Conservation (phyloP, 2,329 filamentous ascomycete genomes). For the Aspergillus sp. region DNA sequence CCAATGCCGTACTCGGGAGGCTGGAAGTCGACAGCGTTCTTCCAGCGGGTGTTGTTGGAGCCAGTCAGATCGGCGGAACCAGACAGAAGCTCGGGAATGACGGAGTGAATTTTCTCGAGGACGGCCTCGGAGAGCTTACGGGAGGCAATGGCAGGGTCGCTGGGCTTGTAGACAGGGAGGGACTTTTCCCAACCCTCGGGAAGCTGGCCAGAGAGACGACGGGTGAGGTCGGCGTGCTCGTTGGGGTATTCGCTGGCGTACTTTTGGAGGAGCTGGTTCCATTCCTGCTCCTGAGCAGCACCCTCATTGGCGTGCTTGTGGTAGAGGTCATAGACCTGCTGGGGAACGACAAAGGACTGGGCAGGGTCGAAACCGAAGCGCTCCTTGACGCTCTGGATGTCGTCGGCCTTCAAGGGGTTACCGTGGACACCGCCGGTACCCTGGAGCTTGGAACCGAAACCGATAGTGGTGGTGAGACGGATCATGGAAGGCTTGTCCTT, state of each 20-base stretch:
- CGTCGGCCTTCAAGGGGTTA: conserved; percentile 91
- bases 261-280: conserved; percentile 90
- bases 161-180: conserved; percentile 87
- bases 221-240: conserved; percentile 78
- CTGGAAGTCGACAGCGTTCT: conserved; percentile 97
- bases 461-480: conserved; percentile 96
- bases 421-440: conserved; percentile 97
- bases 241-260: conserved; percentile 78
- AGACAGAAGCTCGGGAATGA: conserved; percentile 87
- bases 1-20: conserved; percentile 83
- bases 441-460: conserved; percentile 89
- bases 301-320: conserved; percentile 82
- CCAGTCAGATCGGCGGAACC: conserved; percentile 97
- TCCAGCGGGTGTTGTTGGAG: conserved; percentile 99
- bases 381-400: conserved; percentile 89
- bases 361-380: conserved; percentile 97
- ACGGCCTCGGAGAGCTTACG: conserved; percentile 97
- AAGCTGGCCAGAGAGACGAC: conserved; percentile 80
- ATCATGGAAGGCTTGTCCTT: conserved; percentile 97
- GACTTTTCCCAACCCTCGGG: conserved; percentile 96
- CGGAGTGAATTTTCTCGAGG: conserved; percentile 81
- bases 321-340: conserved; percentile 92
- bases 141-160: conserved; percentile 83
- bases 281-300: conserved; percentile 88
- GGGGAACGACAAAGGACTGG: conserved; percentile 88